phyloP scores from a whole-genome alignment of 1,284 basidiomycete genomes.

The Irpex lacteus region DNA sequence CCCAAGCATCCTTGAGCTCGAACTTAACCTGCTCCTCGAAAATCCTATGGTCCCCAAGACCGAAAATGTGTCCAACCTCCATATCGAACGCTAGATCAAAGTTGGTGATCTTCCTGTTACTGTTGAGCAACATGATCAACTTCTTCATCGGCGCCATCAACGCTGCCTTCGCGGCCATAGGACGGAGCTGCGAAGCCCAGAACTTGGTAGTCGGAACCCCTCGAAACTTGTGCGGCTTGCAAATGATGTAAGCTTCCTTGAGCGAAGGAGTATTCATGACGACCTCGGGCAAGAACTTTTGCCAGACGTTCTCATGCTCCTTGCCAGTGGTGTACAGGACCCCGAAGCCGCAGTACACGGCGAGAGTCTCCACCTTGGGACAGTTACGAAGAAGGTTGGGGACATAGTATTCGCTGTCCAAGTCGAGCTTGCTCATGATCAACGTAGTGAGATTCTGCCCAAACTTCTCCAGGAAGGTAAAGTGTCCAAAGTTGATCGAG shows the following conservation, averaged over 20 bases:
- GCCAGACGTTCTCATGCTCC: not conserved
- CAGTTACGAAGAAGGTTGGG: not conserved
- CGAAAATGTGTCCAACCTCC: not conserved
- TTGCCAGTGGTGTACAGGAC: not conserved
- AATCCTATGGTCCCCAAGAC: not conserved
- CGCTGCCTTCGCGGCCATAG: not conserved
- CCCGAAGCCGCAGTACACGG: not conserved
- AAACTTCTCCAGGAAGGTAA: not conserved
- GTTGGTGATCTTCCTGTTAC: not conserved
- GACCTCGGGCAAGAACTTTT: not conserved
- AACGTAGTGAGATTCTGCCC: not conserved
- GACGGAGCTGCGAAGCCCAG: not conserved
- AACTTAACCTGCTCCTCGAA: not conserved
- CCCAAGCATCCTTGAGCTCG: not conserved
- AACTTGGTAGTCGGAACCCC: not conserved
- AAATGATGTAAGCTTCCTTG: not conserved
- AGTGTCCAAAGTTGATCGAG: not conserved
- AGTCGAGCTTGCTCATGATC: not conserved
- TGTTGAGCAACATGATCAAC: not conserved
- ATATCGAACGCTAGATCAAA: not conserved
- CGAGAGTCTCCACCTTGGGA: not conserved
- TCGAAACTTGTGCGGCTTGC: not conserved
- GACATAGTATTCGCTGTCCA: not conserved
- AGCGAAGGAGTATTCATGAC: not conserved
- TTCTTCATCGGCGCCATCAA: not conserved